A percentile compares a stretch with the other conserved stretches of the same genome.
phyloP scores from a whole-genome alignment of 1,139 yeast species.

The Hyphopichia khmerensis region DNA sequence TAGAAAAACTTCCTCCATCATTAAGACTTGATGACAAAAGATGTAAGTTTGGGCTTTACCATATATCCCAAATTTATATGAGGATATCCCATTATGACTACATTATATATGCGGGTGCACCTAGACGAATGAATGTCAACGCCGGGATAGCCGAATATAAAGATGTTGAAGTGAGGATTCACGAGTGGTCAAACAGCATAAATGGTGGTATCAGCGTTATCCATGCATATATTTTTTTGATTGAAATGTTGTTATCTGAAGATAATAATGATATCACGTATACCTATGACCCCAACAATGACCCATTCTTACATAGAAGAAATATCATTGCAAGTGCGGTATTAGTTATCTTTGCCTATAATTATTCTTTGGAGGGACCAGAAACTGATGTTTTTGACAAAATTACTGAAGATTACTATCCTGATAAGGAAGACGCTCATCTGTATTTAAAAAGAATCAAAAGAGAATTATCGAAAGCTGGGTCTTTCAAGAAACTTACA shows the following conservation, averaged over 20 bases:
- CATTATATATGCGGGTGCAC: conserved; percentile 74
- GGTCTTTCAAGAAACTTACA: conserved; percentile 2
- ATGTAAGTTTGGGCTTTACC: conserved; percentile 56
- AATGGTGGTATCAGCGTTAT: conserved; percentile 41
- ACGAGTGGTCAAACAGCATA: conserved; percentile 39
- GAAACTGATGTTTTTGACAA: conserved; percentile 22
- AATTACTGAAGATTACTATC: conserved; percentile 28
- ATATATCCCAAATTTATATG: conserved; percentile 66
- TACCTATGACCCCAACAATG: conserved; percentile 3
- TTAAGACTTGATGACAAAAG: conserved; percentile 27
- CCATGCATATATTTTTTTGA: conserved; percentile 57
- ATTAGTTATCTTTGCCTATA: conserved; percentile 5
- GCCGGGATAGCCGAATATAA: conserved; percentile 52
- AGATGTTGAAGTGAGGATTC: conserved; percentile 46
- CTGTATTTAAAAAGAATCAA: conserved; percentile 36
- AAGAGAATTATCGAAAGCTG: conserved; percentile 28
- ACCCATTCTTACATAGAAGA: conserved; percentile 5
- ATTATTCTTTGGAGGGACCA: conserved; percentile 3
- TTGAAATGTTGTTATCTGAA: conserved; percentile 56
- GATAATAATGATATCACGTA: conserved; percentile 28
- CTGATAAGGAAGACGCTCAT: conserved; percentile 34
- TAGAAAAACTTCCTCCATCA: conserved; percentile 1
- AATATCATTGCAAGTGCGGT: conserved; percentile 3
- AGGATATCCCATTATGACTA: conserved; percentile 68
- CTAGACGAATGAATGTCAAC: conserved; percentile 70